phyloP scores from a whole-genome alignment of 495 filamentous ascomycete genomes.

The Penicillium goetzii region DNA sequence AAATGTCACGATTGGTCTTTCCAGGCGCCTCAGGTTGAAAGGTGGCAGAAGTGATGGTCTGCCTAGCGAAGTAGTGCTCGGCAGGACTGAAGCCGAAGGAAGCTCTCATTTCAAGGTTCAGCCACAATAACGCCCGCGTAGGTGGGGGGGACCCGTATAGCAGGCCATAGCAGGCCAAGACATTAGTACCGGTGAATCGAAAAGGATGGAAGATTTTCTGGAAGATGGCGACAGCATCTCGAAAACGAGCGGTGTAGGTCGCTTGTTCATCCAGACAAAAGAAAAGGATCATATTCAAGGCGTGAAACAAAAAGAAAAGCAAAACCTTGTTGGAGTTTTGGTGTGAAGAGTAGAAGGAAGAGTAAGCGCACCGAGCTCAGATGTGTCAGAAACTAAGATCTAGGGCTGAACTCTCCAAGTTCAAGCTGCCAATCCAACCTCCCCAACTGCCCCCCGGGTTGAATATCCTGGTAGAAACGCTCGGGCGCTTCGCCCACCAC shows the following conservation, averaged over 20 bases:
- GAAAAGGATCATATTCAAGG: background rate
- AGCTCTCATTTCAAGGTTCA: conserved; percentile 26
- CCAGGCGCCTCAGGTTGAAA: background rate
- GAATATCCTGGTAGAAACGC: conserved; percentile 20
- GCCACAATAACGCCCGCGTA: conserved; percentile 28
- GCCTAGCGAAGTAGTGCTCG: conserved; percentile 4
- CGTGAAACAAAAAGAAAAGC: background rate
- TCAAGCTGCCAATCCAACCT: conserved; percentile 21
- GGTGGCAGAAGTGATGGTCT: background rate
- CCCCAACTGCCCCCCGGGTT: conserved; percentile 7
- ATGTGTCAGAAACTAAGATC: conserved; percentile 24
- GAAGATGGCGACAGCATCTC: background rate
- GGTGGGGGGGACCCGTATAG: conserved; percentile 11
- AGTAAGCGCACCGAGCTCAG: conserved; percentile 20
- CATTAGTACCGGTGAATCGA: conserved; percentile 24
- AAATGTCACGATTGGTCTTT: conserved; percentile 8
- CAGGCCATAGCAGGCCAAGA: conserved; percentile 2
- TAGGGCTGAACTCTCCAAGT: conserved; percentile 28
- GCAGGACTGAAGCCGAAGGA: conserved; percentile 13
- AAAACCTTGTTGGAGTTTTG: background rate
- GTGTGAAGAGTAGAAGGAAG: background rate
- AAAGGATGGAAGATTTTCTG: conserved; percentile 4
- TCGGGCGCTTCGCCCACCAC: conserved; percentile 19
- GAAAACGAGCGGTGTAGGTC: conserved; percentile 15
- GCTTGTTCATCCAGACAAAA: background rate